These are phyloP conservation scores for Sugiyamaella mastotermitis DNA, from an alignment of 805 yeast species.

Conservation along the genomic window DNA sequence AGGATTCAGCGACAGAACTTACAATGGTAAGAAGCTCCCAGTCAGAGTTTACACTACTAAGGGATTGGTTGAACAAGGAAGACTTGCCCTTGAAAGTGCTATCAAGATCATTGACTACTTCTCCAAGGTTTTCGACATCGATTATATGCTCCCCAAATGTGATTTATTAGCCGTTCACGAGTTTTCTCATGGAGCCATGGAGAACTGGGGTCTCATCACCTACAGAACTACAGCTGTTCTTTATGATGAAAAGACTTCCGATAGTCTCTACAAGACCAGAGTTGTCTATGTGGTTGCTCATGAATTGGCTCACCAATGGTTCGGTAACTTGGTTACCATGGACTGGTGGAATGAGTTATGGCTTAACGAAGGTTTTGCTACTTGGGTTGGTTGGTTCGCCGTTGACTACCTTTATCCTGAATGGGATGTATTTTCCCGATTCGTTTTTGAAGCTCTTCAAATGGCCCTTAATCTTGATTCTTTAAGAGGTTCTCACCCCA, in stretches of 20 bases:
- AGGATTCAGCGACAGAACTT: slow-evolving; percentile 33
- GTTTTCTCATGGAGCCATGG: slow-evolving; percentile 87
- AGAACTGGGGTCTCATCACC: slow-evolving; percentile 67
- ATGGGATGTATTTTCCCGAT: slow-evolving; percentile 81
- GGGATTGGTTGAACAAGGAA: slow-evolving; percentile 66
- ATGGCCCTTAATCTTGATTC: slow-evolving; percentile 66
- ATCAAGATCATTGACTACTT: slow-evolving; percentile 70
- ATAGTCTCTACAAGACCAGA: slow-evolving; percentile 57
- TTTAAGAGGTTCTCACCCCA: slow-evolving; percentile 77
- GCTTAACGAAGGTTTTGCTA: slow-evolving; percentile 86
- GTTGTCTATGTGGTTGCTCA: slow-evolving; percentile 85
- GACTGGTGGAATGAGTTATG: slow-evolving; percentile 90
- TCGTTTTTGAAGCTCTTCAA: slow-evolving; percentile 69
- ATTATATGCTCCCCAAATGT: slow-evolving; percentile 74
- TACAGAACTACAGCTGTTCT: slow-evolving; percentile 72
- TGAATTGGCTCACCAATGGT: slow-evolving; percentile 91
- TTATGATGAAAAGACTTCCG: slow-evolving; percentile 59
- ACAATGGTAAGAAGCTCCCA: slow-evolving; percentile 59
- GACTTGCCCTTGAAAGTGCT: slow-evolving; percentile 67
- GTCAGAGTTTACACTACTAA: slow-evolving; percentile 78
- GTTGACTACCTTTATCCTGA: slow-evolving; percentile 72
- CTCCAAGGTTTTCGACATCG: slow-evolving; percentile 65
- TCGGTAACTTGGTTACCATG: slow-evolving; percentile 85
- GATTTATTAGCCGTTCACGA: slow-evolving; percentile 81
- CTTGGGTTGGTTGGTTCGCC: slow-evolving; percentile 87